Conservation (phyloP, 306 rosid genomes). For the Sechiopsis laciniata region DNA sequence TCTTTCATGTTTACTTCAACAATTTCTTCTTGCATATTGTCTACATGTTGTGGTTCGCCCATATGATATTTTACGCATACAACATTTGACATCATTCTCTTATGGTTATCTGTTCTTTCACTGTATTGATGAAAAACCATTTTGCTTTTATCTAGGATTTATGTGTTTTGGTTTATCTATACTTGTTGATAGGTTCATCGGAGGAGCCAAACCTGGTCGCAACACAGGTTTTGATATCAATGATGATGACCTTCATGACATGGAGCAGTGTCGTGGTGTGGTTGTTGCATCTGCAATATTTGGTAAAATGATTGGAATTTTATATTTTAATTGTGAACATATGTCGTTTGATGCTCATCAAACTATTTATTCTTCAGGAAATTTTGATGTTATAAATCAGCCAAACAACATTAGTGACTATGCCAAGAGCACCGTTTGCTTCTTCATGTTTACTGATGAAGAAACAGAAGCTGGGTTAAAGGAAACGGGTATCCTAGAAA, state of each 20-base stretch:
- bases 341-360: constrained; percentile 23
- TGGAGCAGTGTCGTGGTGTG: constrained; percentile 80
- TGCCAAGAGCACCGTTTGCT: constrained; percentile 71
- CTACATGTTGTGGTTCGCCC: background rate
- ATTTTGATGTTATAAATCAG: constrained; percentile 81
- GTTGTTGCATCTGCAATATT: constrained; percentile 94
- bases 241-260: constrained; percentile 57
- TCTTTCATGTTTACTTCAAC: background rate
- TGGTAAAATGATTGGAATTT: constrained; percentile 40
- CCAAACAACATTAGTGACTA: constrained; percentile 56
- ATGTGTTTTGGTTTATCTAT: constrained; percentile 31
- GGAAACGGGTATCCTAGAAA: constrained; percentile 45
- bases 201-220: constrained; percentile 70
- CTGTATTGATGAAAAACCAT: constrained; percentile 7
- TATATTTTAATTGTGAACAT: background rate
- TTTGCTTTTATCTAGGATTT: constrained; percentile 24
- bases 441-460: constrained; percentile 81
- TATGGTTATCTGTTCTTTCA: background rate
- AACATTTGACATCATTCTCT: background rate
- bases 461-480: constrained; percentile 57
- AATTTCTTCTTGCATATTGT: background rate
- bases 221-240: constrained; percentile 83
- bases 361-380: constrained; percentile 43
- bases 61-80: background rate
- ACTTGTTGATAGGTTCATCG: constrained; percentile 46